Base-by-base conservation (phyloP, 306 rosid genomes). In the Sindora glabra region DNA sequence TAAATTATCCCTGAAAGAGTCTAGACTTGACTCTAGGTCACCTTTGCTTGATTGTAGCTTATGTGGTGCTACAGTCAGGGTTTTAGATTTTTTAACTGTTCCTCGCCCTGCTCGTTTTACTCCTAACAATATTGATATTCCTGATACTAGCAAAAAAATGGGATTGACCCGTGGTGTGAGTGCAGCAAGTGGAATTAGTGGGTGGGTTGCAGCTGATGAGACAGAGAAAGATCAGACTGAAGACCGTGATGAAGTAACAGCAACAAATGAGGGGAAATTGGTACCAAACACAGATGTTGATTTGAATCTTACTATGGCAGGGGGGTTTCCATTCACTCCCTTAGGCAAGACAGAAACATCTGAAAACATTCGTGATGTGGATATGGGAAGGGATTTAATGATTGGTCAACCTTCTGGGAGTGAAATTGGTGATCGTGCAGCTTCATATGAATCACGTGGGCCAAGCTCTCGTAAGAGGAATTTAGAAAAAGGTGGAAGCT, bases 161-260 rank as follows among this genome's bases (percentile, higher is more conserved):
- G 96, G 94, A 48, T 74, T 94, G 73, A 94, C 91, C 32, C 99
- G 97, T n/a, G 99, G 99, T 47, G 95, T 59, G 53, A 94, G 97
- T 79, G 99, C 99, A 62, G 99, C 99, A 17, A 94, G 99, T 71
- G 99, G 99, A 58, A 94, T 94, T 62, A 86, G 78, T 75, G 99
- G 99, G 69, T 89, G 99, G 99, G 77, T 82, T 50, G 85, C 95
- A 52, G 83, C 87, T 25, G 97, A 89, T 63, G 94, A 94, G 65
- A 71, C 72, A 8, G 94, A 79, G 62, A 94, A 86, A 86, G 99
- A 89, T 67, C 97, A 83, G 58, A 81, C 78, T 38, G 99, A 73
- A 74, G 97, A 94, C 56, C 99, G 95, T 18, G 99, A 89, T 45
- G 99, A 94, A 77, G 99, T 94, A 57, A 87, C 97, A 59, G 88